Evolutionary conservation across 768 basidiomycete species (phyloP).

Genomic region (Boletus patriciae): DNA sequence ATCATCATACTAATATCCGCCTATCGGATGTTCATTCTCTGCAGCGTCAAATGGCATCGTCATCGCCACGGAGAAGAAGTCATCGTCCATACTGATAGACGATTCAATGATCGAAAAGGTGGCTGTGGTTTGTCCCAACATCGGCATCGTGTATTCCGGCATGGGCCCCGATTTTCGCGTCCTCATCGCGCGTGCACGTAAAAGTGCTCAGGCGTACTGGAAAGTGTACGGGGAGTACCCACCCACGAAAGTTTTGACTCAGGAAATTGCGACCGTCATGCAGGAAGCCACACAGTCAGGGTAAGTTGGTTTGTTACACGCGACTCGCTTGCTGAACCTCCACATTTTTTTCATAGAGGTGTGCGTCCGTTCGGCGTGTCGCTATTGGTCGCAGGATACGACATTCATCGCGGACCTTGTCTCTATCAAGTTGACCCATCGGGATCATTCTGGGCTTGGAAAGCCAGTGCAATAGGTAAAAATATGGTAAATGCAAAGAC

Average conservation of each 20-base stretch:
- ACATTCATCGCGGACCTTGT: constrained; percentile 90
- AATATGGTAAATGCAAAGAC: constrained; percentile 99
- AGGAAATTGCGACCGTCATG: constrained; percentile 98
- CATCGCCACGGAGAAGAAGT: constrained; percentile 99
- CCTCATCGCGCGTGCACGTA: constrained; percentile 89
- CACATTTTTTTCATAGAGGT: constrained; percentile 63
- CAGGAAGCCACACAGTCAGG: constrained; percentile 99
- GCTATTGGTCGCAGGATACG: constrained; percentile 95
- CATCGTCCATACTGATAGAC: constrained; percentile 96
- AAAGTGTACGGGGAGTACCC: constrained; percentile 99
- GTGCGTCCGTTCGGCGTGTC: constrained; percentile 99
- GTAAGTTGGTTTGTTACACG: constrained; percentile 47
- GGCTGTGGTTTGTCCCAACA: constrained; percentile 95
- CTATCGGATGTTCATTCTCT: constrained; percentile 15
- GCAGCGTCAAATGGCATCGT: constrained; percentile 98
- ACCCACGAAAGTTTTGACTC: constrained; percentile 91
- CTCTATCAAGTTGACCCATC: constrained; percentile 99
- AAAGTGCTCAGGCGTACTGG: constrained; percentile 99
- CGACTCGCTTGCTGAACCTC: constrained; percentile 30
- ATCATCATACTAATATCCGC: constrained; percentile 31
- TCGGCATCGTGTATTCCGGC: constrained; percentile 98
- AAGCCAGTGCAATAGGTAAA: constrained; percentile 99
- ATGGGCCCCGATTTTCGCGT: constrained; percentile 99
- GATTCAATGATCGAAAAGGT: constrained; percentile 98
- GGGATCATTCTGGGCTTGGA: constrained; percentile 99